Evolutionary conservation across 2,329 filamentous ascomycete genomes (phyloP), one percentile per base, ranked within the genome.

Genomic region (Karstenula rhodostoma): DNA sequence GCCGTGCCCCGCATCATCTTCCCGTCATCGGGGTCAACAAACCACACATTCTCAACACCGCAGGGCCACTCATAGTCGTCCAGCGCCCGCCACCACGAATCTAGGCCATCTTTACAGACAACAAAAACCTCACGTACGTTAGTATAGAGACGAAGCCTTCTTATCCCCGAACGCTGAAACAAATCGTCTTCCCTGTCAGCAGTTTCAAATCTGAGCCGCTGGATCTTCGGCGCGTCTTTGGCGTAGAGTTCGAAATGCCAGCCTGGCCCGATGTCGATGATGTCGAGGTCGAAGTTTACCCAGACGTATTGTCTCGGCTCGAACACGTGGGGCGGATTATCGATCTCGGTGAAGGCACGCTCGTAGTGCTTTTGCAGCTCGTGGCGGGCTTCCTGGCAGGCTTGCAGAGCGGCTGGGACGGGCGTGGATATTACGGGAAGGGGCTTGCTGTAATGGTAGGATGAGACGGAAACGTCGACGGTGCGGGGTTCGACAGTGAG

Each of bases 61-160:
- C 57, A 63, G 3, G 57, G 57, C 57, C 57, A 63, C 32, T 57
- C 40, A 32, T 54, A 40, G 17, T 47, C 53, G 19, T 58, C 53
- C 23, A 42, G 33, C 22, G 54, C 47, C 4, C 37, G 49, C n/a
- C 32, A 17, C 57, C 57, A 63, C n/a, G n/a, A 15, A 19, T 9
- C 2, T 12, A 60, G 8, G 23, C 60, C 60, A 29, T 60, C 57
- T 43, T 33, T 42, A 33, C 57, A 60, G 9, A 60, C 54, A 7
- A 63, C 40, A 52, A 58, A 32, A 13, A 63, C 56, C 19, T 63
- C 60, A 44, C 50, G 56, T 1, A 56, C 29, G 50, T 63, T 63
- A 9, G 10, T 46, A 44, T 60, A 63, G 4, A 27, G 10, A 10
- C 25, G 23, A 27, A 60, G 23, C 25, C 60, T 52, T 5, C 52